phyloP scores from a whole-genome alignment of 768 basidiomycete species.

The Clavulina sp. region DNA sequence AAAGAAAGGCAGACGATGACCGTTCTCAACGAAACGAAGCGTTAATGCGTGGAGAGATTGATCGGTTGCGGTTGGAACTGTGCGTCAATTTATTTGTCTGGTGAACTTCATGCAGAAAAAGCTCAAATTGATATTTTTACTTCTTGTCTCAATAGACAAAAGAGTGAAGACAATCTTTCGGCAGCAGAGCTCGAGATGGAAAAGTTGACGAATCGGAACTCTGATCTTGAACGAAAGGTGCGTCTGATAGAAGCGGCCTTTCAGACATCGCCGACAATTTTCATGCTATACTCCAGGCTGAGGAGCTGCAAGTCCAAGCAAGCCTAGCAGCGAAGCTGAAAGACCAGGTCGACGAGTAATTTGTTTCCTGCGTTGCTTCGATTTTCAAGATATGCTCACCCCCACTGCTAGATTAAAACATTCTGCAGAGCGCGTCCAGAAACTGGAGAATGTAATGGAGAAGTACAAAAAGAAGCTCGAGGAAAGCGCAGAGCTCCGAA shows the following conservation, averaged over 20 bases:
- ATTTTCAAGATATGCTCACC: neutral
- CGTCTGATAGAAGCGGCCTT: neutral
- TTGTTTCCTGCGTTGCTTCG: conserved; percentile 4
- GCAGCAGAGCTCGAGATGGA: conserved; percentile 71
- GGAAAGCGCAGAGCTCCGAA: conserved; percentile 55
- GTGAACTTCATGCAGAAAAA: neutral
- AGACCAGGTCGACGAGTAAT: conserved; percentile 90
- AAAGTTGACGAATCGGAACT: conserved; percentile 47
- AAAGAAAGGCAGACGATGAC: conserved; percentile 39
- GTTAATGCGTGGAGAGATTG: conserved; percentile 65
- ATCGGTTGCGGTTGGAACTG: conserved; percentile 67
- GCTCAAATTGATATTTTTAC: no score
- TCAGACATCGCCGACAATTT: neutral
- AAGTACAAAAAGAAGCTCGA: conserved; percentile 98
- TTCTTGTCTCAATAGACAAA: conserved; percentile 39
- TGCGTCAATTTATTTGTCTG: conserved; percentile 27
- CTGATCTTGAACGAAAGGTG: conserved; percentile 55
- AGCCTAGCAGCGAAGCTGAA: conserved; percentile 66
- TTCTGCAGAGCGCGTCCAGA: conserved; percentile 78
- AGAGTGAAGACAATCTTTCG: conserved; percentile 82
- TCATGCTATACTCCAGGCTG: conserved; percentile 24
- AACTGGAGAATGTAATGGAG: conserved; percentile 94
- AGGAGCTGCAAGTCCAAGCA: conserved; percentile 62
- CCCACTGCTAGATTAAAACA: conserved; percentile 53
- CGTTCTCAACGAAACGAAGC: conserved; percentile 57